Conservation (phyloP, 148 eudicot genomes). For the Chenopodium berlandieri region DNA sequence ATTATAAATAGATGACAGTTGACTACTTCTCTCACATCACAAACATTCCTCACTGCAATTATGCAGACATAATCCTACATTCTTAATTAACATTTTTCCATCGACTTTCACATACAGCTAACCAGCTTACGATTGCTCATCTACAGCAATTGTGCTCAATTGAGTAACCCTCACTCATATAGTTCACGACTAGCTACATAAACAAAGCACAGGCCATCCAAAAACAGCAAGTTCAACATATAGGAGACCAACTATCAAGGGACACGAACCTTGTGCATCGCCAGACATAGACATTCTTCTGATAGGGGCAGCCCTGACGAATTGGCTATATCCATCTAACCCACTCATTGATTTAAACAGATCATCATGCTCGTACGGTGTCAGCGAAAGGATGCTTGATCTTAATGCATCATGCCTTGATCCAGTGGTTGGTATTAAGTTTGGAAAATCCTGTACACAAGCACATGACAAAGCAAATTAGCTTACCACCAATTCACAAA, state of each 20-base stretch:
- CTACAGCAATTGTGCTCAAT: neutral
- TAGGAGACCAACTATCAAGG: neutral
- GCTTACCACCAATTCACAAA: neutral
- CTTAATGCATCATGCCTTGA: slow-evolving; percentile 38
- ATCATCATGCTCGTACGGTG: slow-evolving; percentile 34
- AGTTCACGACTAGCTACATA: neutral
- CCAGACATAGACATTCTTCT: slow-evolving; percentile 35
- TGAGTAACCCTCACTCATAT: neutral
- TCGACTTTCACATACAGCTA: neutral
- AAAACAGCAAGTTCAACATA: neutral
- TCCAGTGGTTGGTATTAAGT: slow-evolving; percentile 37
- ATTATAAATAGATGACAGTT: neutral
- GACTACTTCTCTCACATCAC: neutral
- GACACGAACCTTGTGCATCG: slow-evolving; percentile 49
- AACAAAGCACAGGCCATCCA: neutral
- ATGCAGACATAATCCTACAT: neutral
- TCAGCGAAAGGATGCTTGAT: slow-evolving; percentile 30
- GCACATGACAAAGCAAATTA: neutral
- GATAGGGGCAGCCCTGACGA: slow-evolving; percentile 35
- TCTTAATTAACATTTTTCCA: neutral
- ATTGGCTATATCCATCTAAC: slow-evolving; percentile 29
- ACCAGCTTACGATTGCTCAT: neutral
- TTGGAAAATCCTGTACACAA: slow-evolving; percentile 44
- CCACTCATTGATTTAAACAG: slow-evolving; percentile 35
- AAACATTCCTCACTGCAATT: neutral